Conservation (phyloP, 352 stramenopile species). For the Phytophthora constricta region DNA sequence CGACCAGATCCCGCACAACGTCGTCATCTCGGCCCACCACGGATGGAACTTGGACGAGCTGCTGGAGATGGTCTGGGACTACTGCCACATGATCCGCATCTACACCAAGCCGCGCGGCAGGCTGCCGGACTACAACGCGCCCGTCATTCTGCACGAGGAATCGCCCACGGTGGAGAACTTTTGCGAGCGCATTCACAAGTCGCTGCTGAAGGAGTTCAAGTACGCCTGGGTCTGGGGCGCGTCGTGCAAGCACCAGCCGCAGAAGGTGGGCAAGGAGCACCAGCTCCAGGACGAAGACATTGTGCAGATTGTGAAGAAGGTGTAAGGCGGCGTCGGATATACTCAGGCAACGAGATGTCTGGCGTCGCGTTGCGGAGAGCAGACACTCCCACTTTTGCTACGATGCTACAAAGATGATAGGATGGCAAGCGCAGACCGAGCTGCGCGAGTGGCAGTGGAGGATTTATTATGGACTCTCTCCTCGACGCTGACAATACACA, state of each 20-base stretch:
- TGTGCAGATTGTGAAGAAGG: conserved; percentile 98
- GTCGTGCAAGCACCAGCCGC: conserved; percentile 98
- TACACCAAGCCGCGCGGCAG: conserved; percentile 98
- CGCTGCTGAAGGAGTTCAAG: conserved; percentile 90
- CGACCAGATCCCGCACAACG: conserved; percentile 98
- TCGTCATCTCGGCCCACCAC: conserved; percentile 97
- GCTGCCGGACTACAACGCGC: conserved; percentile 96
- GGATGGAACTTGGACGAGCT: conserved; percentile 99
- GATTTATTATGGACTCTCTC: conserved; percentile 29
- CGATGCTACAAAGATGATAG: neutral
- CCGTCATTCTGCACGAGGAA: conserved; percentile 97
- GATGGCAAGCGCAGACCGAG: conserved; percentile 3
- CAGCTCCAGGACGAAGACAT: conserved; percentile 98
- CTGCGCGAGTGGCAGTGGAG: conserved; percentile 10
- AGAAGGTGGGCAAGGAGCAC: conserved; percentile 99
- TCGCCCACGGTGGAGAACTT: conserved; percentile 97
- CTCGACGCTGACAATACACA: conserved; percentile 11
- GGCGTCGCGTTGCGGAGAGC: conserved; percentile 1
- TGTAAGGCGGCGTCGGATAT: conserved; percentile 48
- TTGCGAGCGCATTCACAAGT: conserved; percentile 95
- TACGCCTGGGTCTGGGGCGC: conserved; percentile 98
- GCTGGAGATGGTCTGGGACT: conserved; percentile 98
- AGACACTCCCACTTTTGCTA: conserved; percentile 1
- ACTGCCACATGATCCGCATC: conserved; percentile 97
- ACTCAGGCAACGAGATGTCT: conserved; percentile 2